phyloP scores from a whole-genome alignment of 192 early-diverging fungal species.

The Entophlyctis luteolus region DNA sequence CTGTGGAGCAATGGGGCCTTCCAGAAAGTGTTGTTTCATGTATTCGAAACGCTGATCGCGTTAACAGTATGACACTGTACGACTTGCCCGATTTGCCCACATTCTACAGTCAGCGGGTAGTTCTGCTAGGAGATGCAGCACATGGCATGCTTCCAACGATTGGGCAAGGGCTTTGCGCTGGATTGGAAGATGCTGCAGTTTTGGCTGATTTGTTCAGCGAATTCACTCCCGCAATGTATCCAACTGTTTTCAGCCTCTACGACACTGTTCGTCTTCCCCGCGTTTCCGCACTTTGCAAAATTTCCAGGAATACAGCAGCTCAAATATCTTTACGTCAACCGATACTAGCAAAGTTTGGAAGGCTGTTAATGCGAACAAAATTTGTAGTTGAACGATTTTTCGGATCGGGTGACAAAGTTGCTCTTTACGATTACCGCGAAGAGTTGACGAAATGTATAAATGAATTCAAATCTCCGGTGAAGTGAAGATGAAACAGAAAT shows the following conservation, averaged over 20 bases:
- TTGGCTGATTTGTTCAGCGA: not conserved
- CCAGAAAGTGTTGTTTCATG: not conserved
- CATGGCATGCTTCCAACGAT: not conserved
- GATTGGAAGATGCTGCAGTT: not conserved
- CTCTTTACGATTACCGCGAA: not conserved
- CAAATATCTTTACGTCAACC: not conserved
- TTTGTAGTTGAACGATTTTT: not conserved
- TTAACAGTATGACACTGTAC: slow-evolving; percentile 5
- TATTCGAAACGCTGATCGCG: not conserved
- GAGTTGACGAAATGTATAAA: not conserved
- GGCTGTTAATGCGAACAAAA: not conserved
- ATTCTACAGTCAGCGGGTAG: not conserved
- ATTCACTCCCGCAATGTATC: not conserved
- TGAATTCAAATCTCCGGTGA: too few species aligned
- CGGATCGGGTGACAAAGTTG: not conserved
- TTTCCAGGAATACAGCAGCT: not conserved
- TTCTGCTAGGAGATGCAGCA: slow-evolving; percentile 18
- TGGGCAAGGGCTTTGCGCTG: not conserved
- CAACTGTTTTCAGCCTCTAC: not conserved
- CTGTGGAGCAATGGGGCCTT: slow-evolving; percentile 4
- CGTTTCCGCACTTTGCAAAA: too few species aligned
- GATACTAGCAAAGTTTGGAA: not conserved
- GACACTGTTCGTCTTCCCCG: not conserved
- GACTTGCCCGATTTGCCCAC: not conserved
- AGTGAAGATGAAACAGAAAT: too few species aligned